Percentiles rank a stretch among this genome's conserved stretches.
phyloP scores from a whole-genome alignment of 192 early-diverging fungal species.

The Ambispora gerdemannii region DNA sequence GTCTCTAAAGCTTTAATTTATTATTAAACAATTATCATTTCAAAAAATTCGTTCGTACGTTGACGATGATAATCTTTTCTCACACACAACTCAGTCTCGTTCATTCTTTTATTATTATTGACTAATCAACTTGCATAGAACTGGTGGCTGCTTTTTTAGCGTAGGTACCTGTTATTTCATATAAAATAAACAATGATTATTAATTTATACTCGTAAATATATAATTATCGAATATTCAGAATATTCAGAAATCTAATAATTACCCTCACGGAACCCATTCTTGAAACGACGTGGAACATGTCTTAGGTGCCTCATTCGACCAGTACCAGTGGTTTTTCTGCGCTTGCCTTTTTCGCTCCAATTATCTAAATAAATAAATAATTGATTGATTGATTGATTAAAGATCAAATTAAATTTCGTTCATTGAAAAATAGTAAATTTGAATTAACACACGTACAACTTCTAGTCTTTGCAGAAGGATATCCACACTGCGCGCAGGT shows the following conservation, averaged over 20 bases:
- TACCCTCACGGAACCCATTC: slow-evolving; percentile 96
- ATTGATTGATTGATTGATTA: too few relatives aligned
- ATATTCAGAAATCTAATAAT: slow-evolving; percentile 43
- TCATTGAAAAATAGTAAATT: too few relatives aligned
- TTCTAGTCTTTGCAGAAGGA: slow-evolving; percentile 96
- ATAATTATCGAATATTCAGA: slow-evolving; percentile 33
- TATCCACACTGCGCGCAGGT: slow-evolving; percentile 99
- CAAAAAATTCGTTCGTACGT: too few relatives aligned
- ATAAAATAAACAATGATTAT: too few relatives aligned
- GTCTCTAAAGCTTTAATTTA: too few relatives aligned
- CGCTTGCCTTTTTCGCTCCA: slow-evolving; percentile 96
- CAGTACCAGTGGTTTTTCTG: slow-evolving; percentile 99
- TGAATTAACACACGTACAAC: slow-evolving; percentile 57
- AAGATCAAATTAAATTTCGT: too few relatives aligned
- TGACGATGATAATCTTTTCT: too few relatives aligned
- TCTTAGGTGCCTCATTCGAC: slow-evolving; percentile 97
- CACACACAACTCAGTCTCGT: background rate
- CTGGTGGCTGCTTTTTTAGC: background rate
- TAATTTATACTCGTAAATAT: too few relatives aligned
- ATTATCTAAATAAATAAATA: slow-evolving; percentile 78
- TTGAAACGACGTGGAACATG: slow-evolving; percentile 89
- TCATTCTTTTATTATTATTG: background rate
- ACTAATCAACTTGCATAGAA: background rate
- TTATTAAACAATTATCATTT: too few relatives aligned
- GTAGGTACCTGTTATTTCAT: background rate